phyloP scores from a whole-genome alignment of 208 protist genomes.

The Trypanosoma grayi region DNA sequence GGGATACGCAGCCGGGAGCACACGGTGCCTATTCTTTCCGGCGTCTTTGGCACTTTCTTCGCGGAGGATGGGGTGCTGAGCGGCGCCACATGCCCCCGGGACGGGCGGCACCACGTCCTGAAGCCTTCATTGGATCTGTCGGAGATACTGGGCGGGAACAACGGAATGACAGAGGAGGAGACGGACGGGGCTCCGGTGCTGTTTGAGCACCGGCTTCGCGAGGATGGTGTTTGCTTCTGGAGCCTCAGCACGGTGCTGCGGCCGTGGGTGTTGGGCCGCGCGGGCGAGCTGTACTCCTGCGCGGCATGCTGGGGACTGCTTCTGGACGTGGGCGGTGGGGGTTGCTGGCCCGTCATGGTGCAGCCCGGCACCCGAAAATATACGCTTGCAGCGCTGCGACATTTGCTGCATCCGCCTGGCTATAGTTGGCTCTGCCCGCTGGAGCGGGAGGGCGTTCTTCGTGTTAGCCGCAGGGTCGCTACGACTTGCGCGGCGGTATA shows the following conservation, averaged over 20 bases:
- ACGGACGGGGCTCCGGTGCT: neutral
- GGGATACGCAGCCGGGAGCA: slow-evolving; percentile 36
- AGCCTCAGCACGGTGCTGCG: slow-evolving; percentile 57
- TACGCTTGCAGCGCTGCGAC: slow-evolving; percentile 29
- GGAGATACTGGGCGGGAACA: neutral
- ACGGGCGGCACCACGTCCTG: neutral
- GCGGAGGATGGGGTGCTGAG: neutral
- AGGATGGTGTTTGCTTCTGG: slow-evolving; percentile 68
- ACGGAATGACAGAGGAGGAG: neutral
- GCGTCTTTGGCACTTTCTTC: slow-evolving; percentile 46
- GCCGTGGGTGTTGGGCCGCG: slow-evolving; percentile 25
- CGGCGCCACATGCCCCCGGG: neutral
- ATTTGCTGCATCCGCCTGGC: neutral
- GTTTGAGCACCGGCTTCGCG: slow-evolving; percentile 53
- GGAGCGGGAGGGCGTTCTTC: slow-evolving; percentile 5
- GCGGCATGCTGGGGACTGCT: slow-evolving; percentile 44
- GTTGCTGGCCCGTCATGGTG: slow-evolving; percentile 45
- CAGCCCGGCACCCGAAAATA: slow-evolving; percentile 37
- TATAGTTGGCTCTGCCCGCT: slow-evolving; percentile 42
- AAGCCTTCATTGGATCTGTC: slow-evolving; percentile 3
- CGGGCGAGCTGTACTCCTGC: slow-evolving; percentile 37
- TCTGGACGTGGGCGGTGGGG: slow-evolving; percentile 25
- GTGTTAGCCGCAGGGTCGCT: neutral
- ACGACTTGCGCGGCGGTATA: neutral
- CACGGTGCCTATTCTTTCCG: slow-evolving; percentile 31